Conservation (phyloP, 345 rosid genomes). For the Citrus mangshanensis region DNA sequence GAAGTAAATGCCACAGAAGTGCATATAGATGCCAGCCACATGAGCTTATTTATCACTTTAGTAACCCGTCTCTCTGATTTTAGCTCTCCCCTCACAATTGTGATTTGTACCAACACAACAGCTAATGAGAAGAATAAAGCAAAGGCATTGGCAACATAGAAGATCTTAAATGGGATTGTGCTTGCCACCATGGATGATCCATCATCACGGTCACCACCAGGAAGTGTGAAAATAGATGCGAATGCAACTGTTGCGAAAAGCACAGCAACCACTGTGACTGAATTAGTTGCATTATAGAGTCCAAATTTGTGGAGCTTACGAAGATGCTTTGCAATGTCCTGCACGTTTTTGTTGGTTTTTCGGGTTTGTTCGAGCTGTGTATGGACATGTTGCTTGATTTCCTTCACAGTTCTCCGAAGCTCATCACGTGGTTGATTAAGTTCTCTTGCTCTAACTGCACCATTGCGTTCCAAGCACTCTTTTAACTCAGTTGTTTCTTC, state of each 20-base stretch:
- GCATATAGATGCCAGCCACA: slow-evolving; percentile 97
- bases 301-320: slow-evolving; percentile 79
- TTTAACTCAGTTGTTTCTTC: slow-evolving; percentile 63
- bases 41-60: slow-evolving; percentile 80
- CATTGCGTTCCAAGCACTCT: slow-evolving; percentile 53
- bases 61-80: slow-evolving; percentile 77
- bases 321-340: slow-evolving; percentile 75
- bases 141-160: slow-evolving; percentile 63
- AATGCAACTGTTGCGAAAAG: slow-evolving; percentile 95
- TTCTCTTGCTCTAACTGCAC: slow-evolving; percentile 72
- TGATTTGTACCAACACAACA: slow-evolving; percentile 89
- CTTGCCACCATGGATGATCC: slow-evolving; percentile 61
- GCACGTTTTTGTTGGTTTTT: slow-evolving; percentile 73
- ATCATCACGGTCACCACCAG: slow-evolving; percentile 61
- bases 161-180: slow-evolving; percentile 53
- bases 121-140: slow-evolving; percentile 90
- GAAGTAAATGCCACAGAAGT: slow-evolving; percentile 75
- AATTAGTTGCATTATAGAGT: slow-evolving; percentile 83
- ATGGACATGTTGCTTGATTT: slow-evolving; percentile 77
- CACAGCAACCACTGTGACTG: slow-evolving; percentile 83
- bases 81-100: slow-evolving; percentile 80
- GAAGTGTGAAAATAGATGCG: slow-evolving; percentile 78
- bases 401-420: slow-evolving; percentile 68
- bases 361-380: slow-evolving; percentile 88
- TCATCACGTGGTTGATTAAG: slow-evolving; percentile 82